phyloP scores from a whole-genome alignment of 306 rosid genomes.

The Trifolium pratense region DNA sequence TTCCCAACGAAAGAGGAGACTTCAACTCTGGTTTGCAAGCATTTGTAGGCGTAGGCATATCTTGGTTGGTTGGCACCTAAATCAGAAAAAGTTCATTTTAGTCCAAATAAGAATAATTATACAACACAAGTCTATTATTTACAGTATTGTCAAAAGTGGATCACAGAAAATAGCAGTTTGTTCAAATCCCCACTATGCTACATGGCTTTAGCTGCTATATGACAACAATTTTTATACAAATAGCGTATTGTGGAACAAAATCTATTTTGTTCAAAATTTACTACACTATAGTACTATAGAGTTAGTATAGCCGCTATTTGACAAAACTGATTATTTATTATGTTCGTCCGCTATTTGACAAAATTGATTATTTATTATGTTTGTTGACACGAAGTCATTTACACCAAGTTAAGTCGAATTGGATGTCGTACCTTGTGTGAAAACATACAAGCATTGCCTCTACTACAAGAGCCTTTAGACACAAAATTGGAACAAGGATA shows the following conservation, averaged over 20 bases:
- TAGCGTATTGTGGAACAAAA: background rate
- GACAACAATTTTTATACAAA: background rate
- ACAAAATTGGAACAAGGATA: conserved; percentile 75
- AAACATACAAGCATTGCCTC: conserved; percentile 75
- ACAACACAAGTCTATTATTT: background rate
- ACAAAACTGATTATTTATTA: background rate
- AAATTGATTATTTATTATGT: background rate
- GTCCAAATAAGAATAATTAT: conserved; percentile 1
- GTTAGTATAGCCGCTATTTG: background rate
- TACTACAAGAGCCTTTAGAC: conserved; percentile 67
- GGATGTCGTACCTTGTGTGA: conserved; percentile 76
- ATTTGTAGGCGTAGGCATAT: conserved; percentile 43
- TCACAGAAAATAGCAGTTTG: background rate
- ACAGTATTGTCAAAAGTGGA: background rate
- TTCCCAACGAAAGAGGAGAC: conserved; percentile 39
- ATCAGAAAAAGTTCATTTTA: conserved; percentile 32
- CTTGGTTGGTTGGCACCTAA: conserved; percentile 62
- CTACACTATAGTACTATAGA: background rate
- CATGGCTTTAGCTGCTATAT: background rate
- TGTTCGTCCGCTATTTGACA: background rate
- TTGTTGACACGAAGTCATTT: conserved; percentile 1
- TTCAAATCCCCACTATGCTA: background rate
- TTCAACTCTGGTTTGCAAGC: conserved; percentile 50
- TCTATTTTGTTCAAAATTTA: background rate
- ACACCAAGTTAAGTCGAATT: conserved; percentile 14